Percentiles rank a stretch among this genome's conserved stretches.
phyloP scores from a whole-genome alignment of 2,329 filamentous ascomycete species.

The Diaporthe sp. region DNA sequence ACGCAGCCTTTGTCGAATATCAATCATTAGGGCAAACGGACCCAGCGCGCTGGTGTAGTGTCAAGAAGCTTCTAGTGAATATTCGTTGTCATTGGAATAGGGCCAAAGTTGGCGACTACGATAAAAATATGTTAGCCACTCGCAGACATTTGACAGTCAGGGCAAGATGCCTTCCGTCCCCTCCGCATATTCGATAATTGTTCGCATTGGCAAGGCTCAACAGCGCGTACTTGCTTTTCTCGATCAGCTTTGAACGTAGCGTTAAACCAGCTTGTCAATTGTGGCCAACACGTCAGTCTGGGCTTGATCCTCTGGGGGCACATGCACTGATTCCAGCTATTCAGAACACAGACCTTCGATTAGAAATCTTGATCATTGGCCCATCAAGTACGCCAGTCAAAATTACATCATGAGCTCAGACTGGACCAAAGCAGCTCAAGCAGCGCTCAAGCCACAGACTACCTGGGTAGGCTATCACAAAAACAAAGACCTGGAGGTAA shows the following conservation, averaged over 20 bases:
- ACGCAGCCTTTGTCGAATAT: neutral
- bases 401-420: neutral
- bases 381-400: neutral
- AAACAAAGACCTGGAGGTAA: neutral
- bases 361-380: neutral
- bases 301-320: neutral
- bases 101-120: neutral
- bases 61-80: neutral
- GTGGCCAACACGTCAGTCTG: neutral
- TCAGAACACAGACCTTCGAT: neutral
- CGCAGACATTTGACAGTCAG: neutral
- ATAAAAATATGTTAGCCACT: neutral
- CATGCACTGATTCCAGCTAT: neutral
- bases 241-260: neutral
- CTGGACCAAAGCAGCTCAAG: neutral
- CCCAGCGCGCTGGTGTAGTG: neutral
- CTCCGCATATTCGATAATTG: neutral
- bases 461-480: neutral
- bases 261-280: neutral
- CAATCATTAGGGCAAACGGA: neutral
- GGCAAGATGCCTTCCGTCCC: neutral
- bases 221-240: neutral
- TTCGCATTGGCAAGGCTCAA: neutral
- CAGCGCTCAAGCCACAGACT: neutral
- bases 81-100: neutral